phyloP scores from a whole-genome alignment of 2,329 filamentous ascomycete species.

The Orbilia brochopaga region DNA sequence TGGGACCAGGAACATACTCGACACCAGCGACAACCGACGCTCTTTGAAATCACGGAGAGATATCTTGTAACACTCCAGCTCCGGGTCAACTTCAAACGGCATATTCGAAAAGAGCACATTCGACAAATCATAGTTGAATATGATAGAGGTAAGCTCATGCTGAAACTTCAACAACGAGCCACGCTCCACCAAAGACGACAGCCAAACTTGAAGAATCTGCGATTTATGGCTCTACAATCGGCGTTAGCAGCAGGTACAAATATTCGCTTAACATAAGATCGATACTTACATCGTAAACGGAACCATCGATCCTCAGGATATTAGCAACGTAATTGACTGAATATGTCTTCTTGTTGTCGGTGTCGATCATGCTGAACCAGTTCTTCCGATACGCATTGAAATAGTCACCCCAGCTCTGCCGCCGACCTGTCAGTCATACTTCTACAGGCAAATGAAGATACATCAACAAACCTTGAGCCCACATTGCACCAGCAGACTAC shows the following conservation, averaged over 20 bases:
- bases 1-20: constrained; percentile 56
- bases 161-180: constrained; percentile 69
- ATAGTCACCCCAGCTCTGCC: constrained; percentile 64
- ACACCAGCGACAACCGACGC: constrained; percentile 65
- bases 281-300: constrained; percentile 42
- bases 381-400: constrained; percentile 64
- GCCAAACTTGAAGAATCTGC: constrained; percentile 63
- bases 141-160: constrained; percentile 63
- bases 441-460: background rate
- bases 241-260: background rate
- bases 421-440: constrained; percentile 2
- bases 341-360: constrained; percentile 61
- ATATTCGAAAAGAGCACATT: constrained; percentile 65
- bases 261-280: background rate
- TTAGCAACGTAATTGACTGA: constrained; percentile 60
- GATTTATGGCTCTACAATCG: constrained; percentile 33
- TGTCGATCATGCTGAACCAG: constrained; percentile 61
- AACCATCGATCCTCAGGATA: constrained; percentile 57
- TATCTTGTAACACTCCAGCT: constrained; percentile 61
- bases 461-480: constrained; percentile 58
- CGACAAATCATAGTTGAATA: constrained; percentile 61
- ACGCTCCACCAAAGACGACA: constrained; percentile 66
- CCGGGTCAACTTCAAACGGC: constrained; percentile 62
- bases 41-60: constrained; percentile 63
- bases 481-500: constrained; percentile 61